Evolutionary conservation across 257 asterid genomes (phyloP).

Genomic region (Sherardia arvensis): DNA sequence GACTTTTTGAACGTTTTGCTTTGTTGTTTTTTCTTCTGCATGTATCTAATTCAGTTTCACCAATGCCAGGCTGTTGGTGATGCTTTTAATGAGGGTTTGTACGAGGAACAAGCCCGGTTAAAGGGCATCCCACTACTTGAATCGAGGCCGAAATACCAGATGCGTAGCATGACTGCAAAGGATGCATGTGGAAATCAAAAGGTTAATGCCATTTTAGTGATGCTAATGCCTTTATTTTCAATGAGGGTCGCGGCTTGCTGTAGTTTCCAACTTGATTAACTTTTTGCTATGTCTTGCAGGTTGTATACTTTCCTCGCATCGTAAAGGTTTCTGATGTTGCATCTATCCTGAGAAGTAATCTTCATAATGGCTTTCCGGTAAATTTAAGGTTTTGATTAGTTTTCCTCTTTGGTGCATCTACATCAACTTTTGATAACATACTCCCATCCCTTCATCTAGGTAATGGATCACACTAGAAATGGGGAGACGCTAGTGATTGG

Average conservation of each 20-base stretch:
- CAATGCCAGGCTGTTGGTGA: constrained; percentile 91
- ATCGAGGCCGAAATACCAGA: constrained; percentile 93
- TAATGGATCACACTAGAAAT: constrained; percentile 74
- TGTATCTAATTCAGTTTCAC: constrained; percentile 3
- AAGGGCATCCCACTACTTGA: constrained; percentile 85
- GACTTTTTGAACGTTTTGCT: background rate
- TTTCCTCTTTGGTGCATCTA: constrained; percentile 1
- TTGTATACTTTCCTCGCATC: constrained; percentile 82
- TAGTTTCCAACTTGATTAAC: background rate
- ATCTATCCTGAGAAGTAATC: constrained; percentile 79
- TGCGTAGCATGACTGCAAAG: constrained; percentile 86
- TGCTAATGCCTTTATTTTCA: background rate
- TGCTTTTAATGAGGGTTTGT: constrained; percentile 93
- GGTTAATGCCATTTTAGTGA: constrained; percentile 31
- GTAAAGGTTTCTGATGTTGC: constrained; percentile 80
- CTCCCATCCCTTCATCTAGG: constrained; percentile 33
- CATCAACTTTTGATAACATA: constrained; percentile 13
- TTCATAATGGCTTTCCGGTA: constrained; percentile 95
- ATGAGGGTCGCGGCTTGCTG: background rate
- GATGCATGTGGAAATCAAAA: constrained; percentile 88
- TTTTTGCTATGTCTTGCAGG: constrained; percentile 32
- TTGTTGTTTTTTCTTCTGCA: background rate
- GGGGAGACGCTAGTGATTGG: constrained; percentile 97
- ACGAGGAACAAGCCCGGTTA: constrained; percentile 95
- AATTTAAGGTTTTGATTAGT: constrained; percentile 22